Conservation (phyloP, 2,329 filamentous ascomycete species). For the Aspergillus sp. region DNA sequence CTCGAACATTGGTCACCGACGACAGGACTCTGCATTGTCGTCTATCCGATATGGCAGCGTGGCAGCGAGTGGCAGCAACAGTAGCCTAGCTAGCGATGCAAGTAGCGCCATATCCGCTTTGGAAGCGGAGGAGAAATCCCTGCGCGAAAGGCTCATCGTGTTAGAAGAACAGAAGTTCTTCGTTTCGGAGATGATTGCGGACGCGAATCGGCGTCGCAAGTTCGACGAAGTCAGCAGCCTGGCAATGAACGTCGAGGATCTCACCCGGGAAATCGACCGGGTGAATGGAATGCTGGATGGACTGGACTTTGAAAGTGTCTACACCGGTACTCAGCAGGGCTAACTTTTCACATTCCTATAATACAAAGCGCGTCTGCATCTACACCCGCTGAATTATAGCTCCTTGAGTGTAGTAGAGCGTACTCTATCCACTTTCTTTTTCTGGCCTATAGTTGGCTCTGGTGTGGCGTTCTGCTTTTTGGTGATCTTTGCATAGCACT, state of each 20-base stretch:
- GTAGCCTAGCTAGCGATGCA: slow-evolving; percentile 54
- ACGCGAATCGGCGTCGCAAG: slow-evolving; percentile 71
- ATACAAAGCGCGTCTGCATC: neutral
- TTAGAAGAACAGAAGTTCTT: slow-evolving; percentile 90
- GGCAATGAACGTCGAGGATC: slow-evolving; percentile 75
- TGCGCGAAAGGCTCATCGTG: slow-evolving; percentile 77
- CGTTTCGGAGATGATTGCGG: slow-evolving; percentile 79
- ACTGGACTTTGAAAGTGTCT: slow-evolving; percentile 62
- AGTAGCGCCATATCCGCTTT: slow-evolving; percentile 63
- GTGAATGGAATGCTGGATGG: slow-evolving; percentile 64
- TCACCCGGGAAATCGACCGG: slow-evolving; percentile 73
- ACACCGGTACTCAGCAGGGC: slow-evolving; percentile 30
- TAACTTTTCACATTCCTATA: neutral
- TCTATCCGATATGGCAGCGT: slow-evolving; percentile 59
- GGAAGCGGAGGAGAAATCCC: slow-evolving; percentile 79
- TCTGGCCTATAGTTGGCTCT: neutral
- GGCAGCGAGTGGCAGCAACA: slow-evolving; percentile 48
- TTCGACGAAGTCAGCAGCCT: slow-evolving; percentile 86
- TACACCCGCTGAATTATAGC: neutral
- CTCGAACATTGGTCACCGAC: slow-evolving; percentile 24
- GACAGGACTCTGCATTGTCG: slow-evolving; percentile 51
- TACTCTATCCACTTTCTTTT: neutral
- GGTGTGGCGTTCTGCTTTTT: neutral
- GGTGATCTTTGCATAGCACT: slow-evolving; percentile 5
- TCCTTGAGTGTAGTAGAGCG: neutral